Conservation (phyloP, 2,329 filamentous ascomycete genomes). For the Trichocomaceae sp. region DNA sequence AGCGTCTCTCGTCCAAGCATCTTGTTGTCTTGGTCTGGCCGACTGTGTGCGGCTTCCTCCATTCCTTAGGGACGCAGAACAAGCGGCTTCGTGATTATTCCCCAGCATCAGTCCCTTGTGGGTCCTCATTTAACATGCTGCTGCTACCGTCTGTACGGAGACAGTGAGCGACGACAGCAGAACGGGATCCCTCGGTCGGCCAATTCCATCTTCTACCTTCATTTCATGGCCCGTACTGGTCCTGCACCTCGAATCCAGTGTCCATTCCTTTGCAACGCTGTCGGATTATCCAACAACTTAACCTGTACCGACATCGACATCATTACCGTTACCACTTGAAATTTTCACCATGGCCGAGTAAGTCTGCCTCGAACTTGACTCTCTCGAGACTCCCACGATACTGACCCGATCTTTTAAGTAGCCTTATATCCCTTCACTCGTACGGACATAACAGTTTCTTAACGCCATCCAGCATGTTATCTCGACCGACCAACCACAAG, state of each 20-base stretch:
- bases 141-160: background rate
- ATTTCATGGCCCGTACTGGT: background rate
- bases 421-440: slow-evolving; percentile 35
- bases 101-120: background rate
- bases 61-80: background rate
- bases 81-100: background rate
- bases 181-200: background rate
- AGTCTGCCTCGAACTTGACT: slow-evolving; percentile 15
- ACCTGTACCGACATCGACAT: background rate
- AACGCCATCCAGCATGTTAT: slow-evolving; percentile 33
- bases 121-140: slow-evolving; percentile 3
- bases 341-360: slow-evolving; percentile 35
- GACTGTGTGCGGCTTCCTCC: background rate
- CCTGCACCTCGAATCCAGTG: background rate
- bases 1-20: background rate
- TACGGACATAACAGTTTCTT: slow-evolving; percentile 30
- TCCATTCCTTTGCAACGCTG: background rate
- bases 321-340: background rate
- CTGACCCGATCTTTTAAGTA: slow-evolving; percentile 14
- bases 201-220: slow-evolving; percentile 16
- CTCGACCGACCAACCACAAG: slow-evolving; percentile 30
- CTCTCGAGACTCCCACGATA: slow-evolving; percentile 3
- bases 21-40: background rate
- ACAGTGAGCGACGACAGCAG: background rate
- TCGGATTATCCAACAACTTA: background rate